Conservation (phyloP, 2,329 filamentous ascomycete genomes). For the Bipolaris gigantea region DNA sequence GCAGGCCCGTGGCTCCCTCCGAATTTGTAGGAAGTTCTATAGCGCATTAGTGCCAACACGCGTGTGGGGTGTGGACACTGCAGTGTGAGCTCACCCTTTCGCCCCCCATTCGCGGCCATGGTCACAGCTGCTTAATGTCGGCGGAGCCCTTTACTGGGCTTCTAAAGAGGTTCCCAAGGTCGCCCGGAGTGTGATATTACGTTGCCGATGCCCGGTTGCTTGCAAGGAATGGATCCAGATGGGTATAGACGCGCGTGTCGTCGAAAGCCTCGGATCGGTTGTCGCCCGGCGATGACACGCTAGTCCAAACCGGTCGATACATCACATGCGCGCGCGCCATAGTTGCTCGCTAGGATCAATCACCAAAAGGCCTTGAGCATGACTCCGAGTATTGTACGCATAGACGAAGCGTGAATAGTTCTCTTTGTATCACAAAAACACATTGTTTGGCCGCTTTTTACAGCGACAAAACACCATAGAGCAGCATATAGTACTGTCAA, state of each 20-base stretch:
- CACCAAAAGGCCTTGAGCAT: background rate
- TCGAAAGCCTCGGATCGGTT: conserved; percentile 10
- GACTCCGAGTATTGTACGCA: background rate
- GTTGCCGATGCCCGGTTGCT: conserved; percentile 12
- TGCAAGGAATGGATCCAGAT: conserved; percentile 23
- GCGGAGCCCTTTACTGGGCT: conserved; percentile 33
- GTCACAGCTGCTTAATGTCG: conserved; percentile 34
- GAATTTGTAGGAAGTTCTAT: conserved; percentile 22
- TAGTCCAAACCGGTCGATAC: conserved; percentile 9
- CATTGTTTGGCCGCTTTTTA: background rate
- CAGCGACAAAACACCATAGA: background rate
- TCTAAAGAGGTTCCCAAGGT: background rate
- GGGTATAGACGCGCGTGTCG: conserved; percentile 14
- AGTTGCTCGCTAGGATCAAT: background rate
- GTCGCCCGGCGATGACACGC: conserved; percentile 13
- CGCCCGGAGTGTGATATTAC: background rate
- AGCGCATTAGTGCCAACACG: conserved; percentile 23
- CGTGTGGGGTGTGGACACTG: conserved; percentile 15
- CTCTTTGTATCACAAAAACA: background rate
- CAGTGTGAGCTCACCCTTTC: conserved; percentile 38
- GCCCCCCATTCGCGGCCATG: conserved; percentile 44
- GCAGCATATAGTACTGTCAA: background rate
- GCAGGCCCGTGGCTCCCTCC: conserved; percentile 18
- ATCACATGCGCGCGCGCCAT: conserved; percentile 1
- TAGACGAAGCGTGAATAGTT: background rate